phyloP scores from a whole-genome alignment of 116 monocot species.

The Iris pallida region DNA sequence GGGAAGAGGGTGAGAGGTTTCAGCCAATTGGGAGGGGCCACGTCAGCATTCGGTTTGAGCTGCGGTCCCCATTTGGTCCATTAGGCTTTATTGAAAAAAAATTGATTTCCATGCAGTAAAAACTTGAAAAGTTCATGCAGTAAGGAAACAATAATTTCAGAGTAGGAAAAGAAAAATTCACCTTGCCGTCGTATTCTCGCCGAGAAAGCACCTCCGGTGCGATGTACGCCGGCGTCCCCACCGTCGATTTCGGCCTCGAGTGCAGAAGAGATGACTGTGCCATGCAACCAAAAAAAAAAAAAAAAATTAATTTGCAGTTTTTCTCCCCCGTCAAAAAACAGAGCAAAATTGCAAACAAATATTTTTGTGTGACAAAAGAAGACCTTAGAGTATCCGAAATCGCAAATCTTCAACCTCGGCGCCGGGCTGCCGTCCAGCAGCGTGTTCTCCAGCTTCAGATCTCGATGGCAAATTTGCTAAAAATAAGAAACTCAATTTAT shows the following conservation, averaged over 20 bases:
- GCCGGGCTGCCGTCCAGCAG: conserved; percentile 45
- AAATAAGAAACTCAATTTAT: neutral
- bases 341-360: neutral
- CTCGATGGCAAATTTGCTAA: conserved; percentile 52
- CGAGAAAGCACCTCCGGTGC: conserved; percentile 76
- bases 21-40: too few species aligned
- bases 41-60: too few species aligned
- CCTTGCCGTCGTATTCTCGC: conserved; percentile 70
- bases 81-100: too few species aligned
- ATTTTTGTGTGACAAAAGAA: neutral
- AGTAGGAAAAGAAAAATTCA: neutral
- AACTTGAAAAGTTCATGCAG: neutral
- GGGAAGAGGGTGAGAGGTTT: too few species aligned
- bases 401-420: conserved; percentile 46
- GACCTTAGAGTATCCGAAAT: conserved; percentile 52
- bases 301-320: neutral
- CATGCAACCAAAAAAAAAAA: too few species aligned
- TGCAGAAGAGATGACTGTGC: conserved; percentile 26
- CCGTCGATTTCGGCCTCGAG: conserved; percentile 79
- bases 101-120: neutral
- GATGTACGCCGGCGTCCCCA: conserved; percentile 83
- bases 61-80: too few species aligned
- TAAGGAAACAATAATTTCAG: neutral
- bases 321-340: neutral
- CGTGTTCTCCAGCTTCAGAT: conserved; percentile 51